These are phyloP conservation scores for Wilcoxina mikolae DNA, from an alignment of 495 filamentous ascomycete species.

Conservation along the genomic window DNA sequence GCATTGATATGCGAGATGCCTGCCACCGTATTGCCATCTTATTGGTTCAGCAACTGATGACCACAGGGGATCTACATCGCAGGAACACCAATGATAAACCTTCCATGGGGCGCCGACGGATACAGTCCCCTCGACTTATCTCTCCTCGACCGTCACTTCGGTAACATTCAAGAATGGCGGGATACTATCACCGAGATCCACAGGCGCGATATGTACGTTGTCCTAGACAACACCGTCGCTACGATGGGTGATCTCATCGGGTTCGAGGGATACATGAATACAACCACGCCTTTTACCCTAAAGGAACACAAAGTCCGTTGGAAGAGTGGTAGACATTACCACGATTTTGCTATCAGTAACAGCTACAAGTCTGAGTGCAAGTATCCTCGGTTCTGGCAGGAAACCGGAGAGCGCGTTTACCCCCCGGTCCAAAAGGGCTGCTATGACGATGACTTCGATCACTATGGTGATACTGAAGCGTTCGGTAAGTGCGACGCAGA, in stretches of 20 bases:
- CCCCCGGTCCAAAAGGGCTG: too few relatives aligned
- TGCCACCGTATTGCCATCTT: too few relatives aligned
- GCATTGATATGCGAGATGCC: too few relatives aligned
- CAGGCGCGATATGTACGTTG: slow-evolving; percentile 51
- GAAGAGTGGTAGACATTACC: too few relatives aligned
- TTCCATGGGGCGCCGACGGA: slow-evolving; percentile 54
- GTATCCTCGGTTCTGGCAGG: too few relatives aligned
- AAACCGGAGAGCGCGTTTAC: too few relatives aligned
- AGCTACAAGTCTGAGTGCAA: too few relatives aligned
- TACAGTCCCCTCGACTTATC: slow-evolving; percentile 56
- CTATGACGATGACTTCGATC: too few relatives aligned
- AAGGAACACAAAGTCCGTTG: slow-evolving; percentile 45
- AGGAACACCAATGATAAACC: slow-evolving; percentile 53
- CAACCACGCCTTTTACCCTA: slow-evolving; percentile 44
- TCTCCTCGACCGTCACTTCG: slow-evolving; percentile 54
- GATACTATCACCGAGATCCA: slow-evolving; percentile 50
- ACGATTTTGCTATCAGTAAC: too few relatives aligned
- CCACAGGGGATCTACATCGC: slow-evolving; percentile 52
- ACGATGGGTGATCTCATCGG: slow-evolving; percentile 60
- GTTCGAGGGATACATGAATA: slow-evolving; percentile 51
- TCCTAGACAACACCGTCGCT: slow-evolving; percentile 57
- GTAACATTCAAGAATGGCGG: slow-evolving; percentile 49
- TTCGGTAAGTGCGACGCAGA: too few relatives aligned
- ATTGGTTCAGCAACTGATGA: too few relatives aligned
- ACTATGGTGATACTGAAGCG: too few relatives aligned